A percentile compares a stretch with the other conserved stretches of the same genome.
These are phyloP conservation scores for Russula virescens DNA, from an alignment of 768 basidiomycete genomes.

Conservation along the genomic window DNA sequence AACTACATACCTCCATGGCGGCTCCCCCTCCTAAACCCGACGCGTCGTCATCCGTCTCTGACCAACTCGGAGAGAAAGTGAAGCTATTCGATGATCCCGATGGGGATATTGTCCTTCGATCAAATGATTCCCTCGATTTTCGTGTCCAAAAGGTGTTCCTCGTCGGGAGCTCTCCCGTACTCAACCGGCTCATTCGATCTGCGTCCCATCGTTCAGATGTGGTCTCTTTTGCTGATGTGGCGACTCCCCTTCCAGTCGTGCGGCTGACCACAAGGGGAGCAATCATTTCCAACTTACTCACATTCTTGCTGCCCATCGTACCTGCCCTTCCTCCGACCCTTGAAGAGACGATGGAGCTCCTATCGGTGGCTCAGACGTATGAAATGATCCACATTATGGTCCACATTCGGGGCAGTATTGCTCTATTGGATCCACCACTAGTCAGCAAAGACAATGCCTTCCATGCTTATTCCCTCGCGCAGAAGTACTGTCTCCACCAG, in stretches of 20 bases:
- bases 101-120: slow-evolving; percentile 11
- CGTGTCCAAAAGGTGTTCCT: slow-evolving; percentile 1
- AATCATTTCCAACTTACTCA: slow-evolving; percentile 1
- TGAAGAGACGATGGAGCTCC: neutral
- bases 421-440: neutral
- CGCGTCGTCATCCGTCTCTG: neutral
- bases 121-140: neutral
- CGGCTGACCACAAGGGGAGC: neutral
- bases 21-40: too few relatives aligned
- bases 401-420: neutral
- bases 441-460: neutral
- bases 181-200: neutral
- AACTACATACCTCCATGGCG: too few relatives aligned
- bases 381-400: neutral
- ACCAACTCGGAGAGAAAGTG: neutral
- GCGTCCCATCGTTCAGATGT: neutral
- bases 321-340: neutral
- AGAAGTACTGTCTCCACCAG: slow-evolving; percentile 2
- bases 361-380: slow-evolving; percentile 9
- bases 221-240: too few relatives aligned
- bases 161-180: neutral
- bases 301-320: neutral
- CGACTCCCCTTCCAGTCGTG: neutral
- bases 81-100: slow-evolving; percentile 7
- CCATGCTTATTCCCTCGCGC: neutral